phyloP scores from a whole-genome alignment of 345 rosid species.

The Arabis alpina region DNA sequence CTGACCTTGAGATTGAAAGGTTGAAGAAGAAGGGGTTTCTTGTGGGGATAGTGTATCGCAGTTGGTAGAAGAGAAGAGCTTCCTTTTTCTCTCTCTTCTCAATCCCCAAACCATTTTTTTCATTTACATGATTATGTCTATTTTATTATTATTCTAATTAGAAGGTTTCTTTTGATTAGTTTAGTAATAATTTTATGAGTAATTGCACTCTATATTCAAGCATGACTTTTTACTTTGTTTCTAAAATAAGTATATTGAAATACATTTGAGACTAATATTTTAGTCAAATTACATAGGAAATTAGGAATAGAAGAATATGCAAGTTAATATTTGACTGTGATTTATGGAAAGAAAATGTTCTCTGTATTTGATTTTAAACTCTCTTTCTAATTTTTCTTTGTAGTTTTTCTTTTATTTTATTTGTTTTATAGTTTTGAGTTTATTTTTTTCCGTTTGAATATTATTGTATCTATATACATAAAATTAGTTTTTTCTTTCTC shows the following conservation, averaged over 20 bases:
- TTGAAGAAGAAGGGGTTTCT: slow-evolving; percentile 32
- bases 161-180: not conserved
- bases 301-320: too few relatives aligned
- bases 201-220: too few relatives aligned
- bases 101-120: slow-evolving; percentile 26
- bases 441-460: too few relatives aligned
- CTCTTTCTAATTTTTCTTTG: not conserved
- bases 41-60: slow-evolving; percentile 41
- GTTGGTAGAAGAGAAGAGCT: slow-evolving; percentile 28
- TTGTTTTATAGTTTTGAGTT: too few relatives aligned
- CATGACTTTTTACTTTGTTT: not conserved
- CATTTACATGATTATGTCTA: slow-evolving; percentile 15
- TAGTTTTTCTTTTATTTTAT: too few relatives aligned
- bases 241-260: not conserved
- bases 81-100: slow-evolving; percentile 7
- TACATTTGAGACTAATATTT: not conserved
- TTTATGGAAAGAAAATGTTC: not conserved
- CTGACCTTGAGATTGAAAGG: slow-evolving; percentile 32
- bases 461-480: too few relatives aligned
- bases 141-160: slow-evolving; percentile 4
- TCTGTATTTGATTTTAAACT: not conserved
- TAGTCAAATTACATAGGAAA: not conserved
- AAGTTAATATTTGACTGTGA: not conserved
- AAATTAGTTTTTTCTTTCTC: too few relatives aligned
- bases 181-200: not conserved